Base-by-base conservation (phyloP, 1,139 yeast species). In the Hyphopichia burtonii region DNA sequence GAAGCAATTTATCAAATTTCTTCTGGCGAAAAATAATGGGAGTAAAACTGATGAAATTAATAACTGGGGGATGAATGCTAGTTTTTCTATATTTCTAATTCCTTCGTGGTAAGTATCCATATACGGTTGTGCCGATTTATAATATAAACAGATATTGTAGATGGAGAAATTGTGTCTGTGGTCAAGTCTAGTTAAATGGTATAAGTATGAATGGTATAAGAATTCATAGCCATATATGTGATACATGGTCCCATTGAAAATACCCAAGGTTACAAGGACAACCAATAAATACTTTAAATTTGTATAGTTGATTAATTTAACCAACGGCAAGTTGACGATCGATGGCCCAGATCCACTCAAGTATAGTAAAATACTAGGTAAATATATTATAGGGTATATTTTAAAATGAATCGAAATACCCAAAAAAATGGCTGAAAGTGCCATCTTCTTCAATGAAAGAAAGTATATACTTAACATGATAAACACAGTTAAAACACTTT, bases 151-250 rank as follows among this genome's bases (percentile, higher is more conserved):
- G 16, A 89, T 69, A 56, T 93, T 88, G 74, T 91, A 93, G 1
- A 91, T 75, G 2, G 96, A 88, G 56, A 93, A 93, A 62, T 93
- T 93, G 64, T 93, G 99, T 41, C 99, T 80, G 61, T 93, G 99
- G 59, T 93, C 99, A 12, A 89, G 65, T 46, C 99, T 73, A 4
- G 80, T 72, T 39, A 93, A 66, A 60, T 93, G 99, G 59, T 93
- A 93, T 11, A 89, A 58, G 59, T 88, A 90, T 0, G 97, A 77
- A 52, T 91, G 84, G 39, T 80, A 71, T n/a, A 93, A 50, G 58
- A 85, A 93, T 49, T 87, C 93, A 44, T 67, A 61, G 2, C 96
- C 96, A 57, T 89, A 90, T 5, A 76, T 49, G 3, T 48, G 37
- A 63, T 80, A 88, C 95, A 89, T 87, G 37, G 71, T 42, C 1